phyloP scores from a whole-genome alignment of 108 stramenopile species.

The Seminavis robusta region DNA sequence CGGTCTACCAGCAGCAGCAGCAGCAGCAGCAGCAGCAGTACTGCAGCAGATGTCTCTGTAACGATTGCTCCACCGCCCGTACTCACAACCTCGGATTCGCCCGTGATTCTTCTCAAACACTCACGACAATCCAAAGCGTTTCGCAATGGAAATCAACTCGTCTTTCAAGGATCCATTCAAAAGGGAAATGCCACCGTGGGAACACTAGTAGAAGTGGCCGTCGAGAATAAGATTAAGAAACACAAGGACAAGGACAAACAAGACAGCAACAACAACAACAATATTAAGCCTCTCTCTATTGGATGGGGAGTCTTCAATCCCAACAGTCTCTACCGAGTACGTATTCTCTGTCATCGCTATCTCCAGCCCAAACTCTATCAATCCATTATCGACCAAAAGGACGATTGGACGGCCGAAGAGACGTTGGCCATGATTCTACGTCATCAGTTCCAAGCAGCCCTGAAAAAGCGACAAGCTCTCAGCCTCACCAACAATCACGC shows the following conservation, averaged over 20 bases:
- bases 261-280: constrained; percentile 17
- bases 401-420: constrained; percentile 6
- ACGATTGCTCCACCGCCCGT: too few relatives aligned
- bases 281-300: constrained; percentile 40
- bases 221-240: constrained; percentile 11
- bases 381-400: constrained; percentile 15
- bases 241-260: constrained; percentile 14
- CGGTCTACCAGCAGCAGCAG: not conserved
- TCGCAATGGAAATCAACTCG: constrained; percentile 69
- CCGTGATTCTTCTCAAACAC: constrained; percentile 53
- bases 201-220: constrained; percentile 60
- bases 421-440: constrained; percentile 45
- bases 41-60: constrained; percentile 1
- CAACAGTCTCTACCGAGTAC: constrained; percentile 73
- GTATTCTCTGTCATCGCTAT: constrained; percentile 67
- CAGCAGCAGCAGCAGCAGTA: not conserved
- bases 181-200: constrained; percentile 32
- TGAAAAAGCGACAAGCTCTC: constrained; percentile 45
- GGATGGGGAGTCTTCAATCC: constrained; percentile 90
- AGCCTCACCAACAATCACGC: too few relatives aligned
- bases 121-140: constrained; percentile 69
- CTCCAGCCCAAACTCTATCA: constrained; percentile 34
- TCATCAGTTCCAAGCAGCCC: constrained; percentile 52
- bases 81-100: constrained; percentile 23
- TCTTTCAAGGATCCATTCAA: constrained; percentile 66